These are phyloP conservation scores for Ceratobasidium papillatum DNA, from an alignment of 1,284 basidiomycete species.

Conservation along the genomic window DNA sequence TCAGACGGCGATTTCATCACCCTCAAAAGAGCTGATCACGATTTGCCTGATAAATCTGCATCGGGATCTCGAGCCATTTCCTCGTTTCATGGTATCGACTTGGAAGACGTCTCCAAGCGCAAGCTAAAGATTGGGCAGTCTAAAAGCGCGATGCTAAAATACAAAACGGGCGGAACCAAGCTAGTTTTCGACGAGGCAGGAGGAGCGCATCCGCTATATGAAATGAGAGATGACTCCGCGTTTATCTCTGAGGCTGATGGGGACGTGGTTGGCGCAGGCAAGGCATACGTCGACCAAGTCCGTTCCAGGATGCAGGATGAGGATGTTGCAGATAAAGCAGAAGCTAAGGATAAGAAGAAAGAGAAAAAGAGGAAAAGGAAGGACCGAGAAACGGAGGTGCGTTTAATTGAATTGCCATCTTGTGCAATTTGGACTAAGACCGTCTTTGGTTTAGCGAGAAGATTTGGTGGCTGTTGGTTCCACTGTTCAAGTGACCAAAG, in stretches of 20 bases:
- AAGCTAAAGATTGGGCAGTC: slow-evolving; percentile 77
- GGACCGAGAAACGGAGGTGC: slow-evolving; percentile 71
- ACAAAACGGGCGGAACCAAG: slow-evolving; percentile 66
- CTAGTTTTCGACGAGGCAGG: slow-evolving; percentile 90
- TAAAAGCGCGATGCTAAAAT: slow-evolving; percentile 78
- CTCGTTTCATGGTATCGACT: slow-evolving; percentile 40
- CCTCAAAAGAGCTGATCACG: slow-evolving; percentile 90
- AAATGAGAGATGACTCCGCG: slow-evolving; percentile 75
- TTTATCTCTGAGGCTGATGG: slow-evolving; percentile 65
- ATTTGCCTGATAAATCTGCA: slow-evolving; percentile 55
- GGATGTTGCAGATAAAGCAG: slow-evolving; percentile 80
- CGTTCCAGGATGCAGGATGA: slow-evolving; percentile 72
- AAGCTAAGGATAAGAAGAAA: slow-evolving; percentile 86
- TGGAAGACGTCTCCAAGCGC: slow-evolving; percentile 62
- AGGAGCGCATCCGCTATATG: slow-evolving; percentile 79
- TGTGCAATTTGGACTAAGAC: slow-evolving; percentile 33
- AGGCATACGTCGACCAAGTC: slow-evolving; percentile 76
- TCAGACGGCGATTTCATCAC: slow-evolving; percentile 91
- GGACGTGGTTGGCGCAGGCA: slow-evolving; percentile 73
- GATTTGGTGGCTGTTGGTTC: slow-evolving; percentile 42
- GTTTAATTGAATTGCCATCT: slow-evolving; percentile 46
- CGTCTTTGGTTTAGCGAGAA: slow-evolving; percentile 1
- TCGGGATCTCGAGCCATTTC: background rate
- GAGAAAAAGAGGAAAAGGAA: slow-evolving; percentile 89
- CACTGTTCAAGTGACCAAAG: slow-evolving; percentile 51